A percentile compares a stretch with the other conserved stretches of the same genome.
Conservation (phyloP, 1,284 basidiomycete genomes). For the Trichosporon sp. region DNA sequence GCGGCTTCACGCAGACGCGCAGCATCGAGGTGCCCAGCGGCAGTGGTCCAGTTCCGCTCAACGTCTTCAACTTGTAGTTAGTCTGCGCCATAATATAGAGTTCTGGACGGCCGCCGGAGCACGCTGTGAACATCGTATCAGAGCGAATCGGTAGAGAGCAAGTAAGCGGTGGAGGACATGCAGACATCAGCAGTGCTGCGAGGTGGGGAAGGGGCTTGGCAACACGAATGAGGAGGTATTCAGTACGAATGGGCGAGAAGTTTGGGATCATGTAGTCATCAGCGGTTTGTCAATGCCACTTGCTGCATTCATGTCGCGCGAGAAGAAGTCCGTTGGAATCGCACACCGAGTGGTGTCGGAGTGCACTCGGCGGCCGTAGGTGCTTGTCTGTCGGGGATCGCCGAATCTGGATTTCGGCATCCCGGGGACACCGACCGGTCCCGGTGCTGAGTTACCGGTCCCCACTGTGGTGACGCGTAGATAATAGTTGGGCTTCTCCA, state of each 20-base stretch:
- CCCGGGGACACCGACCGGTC: background rate
- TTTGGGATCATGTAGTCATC: background rate
- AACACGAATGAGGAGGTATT: background rate
- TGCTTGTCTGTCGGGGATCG: background rate
- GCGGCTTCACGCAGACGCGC: slow-evolving; percentile 31
- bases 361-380: background rate
- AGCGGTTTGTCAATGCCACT: background rate
- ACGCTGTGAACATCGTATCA: too few species aligned
- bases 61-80: slow-evolving; percentile 26
- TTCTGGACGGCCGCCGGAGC: too few species aligned
- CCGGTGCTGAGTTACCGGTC: background rate
- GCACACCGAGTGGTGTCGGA: background rate
- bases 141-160: background rate
- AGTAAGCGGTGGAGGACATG: too few species aligned
- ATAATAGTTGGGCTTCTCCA: background rate
- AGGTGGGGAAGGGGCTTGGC: background rate
- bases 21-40: slow-evolving; percentile 26
- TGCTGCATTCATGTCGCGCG: background rate
- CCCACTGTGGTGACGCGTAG: background rate
- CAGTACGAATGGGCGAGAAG: too few species aligned
- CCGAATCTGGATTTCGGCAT: slow-evolving; percentile 16
- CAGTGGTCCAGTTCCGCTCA: slow-evolving; percentile 24
- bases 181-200: too few species aligned
- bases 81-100: background rate
- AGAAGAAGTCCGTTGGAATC: background rate